Conservation (phyloP, 73 alveolate species). For the Paramecium biaurelia region DNA sequence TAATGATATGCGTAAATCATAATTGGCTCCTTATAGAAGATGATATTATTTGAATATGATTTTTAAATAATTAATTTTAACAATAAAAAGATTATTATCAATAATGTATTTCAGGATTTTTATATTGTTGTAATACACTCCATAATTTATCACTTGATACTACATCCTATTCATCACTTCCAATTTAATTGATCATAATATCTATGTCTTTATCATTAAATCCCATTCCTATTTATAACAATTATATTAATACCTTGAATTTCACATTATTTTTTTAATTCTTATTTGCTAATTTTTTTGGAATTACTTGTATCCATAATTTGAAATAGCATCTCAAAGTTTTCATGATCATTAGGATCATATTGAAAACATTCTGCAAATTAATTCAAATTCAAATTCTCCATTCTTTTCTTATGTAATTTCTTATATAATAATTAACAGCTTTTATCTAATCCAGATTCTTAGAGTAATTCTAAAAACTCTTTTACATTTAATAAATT, state of each 20-base stretch:
- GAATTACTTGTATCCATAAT: neutral
- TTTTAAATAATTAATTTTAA: neutral
- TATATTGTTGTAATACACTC: neutral
- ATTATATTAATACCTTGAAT: neutral
- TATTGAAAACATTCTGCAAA: neutral
- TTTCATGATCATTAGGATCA: neutral
- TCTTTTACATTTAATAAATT: neutral
- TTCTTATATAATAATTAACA: neutral
- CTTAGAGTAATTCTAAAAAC: neutral
- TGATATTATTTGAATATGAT: neutral
- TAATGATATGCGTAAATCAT: constrained; percentile 25
- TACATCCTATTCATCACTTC: neutral
- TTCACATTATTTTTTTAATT: neutral
- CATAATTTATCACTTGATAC: neutral
- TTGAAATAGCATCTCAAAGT: neutral
- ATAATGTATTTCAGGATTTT: neutral
- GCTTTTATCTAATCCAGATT: neutral
- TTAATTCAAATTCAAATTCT: neutral
- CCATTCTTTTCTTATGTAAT: neutral
- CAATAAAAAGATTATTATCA: neutral
- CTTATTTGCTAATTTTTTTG: neutral
- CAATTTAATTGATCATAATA: constrained; percentile 1
- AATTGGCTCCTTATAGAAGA: constrained; percentile 39
- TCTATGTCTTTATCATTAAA: constrained; percentile 17
- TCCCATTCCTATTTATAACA: neutral